phyloP scores from a whole-genome alignment of 1,284 basidiomycete species.

The Volvariella surrecta region DNA sequence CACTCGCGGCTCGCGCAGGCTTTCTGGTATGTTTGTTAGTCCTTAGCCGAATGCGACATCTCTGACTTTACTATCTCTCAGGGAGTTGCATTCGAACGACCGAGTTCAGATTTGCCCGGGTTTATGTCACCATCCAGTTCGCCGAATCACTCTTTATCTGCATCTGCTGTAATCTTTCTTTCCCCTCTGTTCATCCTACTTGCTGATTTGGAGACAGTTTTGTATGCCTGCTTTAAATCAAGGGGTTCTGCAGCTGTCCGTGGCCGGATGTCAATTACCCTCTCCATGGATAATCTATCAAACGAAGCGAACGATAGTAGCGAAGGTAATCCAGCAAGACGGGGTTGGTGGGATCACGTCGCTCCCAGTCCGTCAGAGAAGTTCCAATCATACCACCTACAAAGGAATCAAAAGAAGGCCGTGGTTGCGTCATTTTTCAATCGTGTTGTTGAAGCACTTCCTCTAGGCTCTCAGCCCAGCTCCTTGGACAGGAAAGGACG shows the following conservation, averaged over 20 bases:
- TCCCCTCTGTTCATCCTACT: not conserved
- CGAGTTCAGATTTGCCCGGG: conserved; percentile 30
- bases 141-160: conserved; percentile 49
- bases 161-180: conserved; percentile 44
- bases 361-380: not conserved
- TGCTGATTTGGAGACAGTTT: conserved; percentile 27
- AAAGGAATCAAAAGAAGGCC: too few relatives aligned
- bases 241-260: conserved; percentile 40
- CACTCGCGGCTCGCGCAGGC: conserved; percentile 28
- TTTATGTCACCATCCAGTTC: conserved; percentile 42
- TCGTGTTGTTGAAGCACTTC: too few relatives aligned
- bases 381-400: too few relatives aligned
- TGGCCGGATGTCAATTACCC: conserved; percentile 46
- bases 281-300: conserved; percentile 33
- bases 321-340: not conserved
- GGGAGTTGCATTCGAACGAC: conserved; percentile 29
- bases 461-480: too few relatives aligned
- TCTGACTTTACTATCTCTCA: conserved; percentile 9
- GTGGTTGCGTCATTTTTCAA: too few relatives aligned
- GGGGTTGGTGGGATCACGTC: not conserved
- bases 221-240: conserved; percentile 49
- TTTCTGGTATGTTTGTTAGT: conserved; percentile 31
- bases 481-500: too few relatives aligned
- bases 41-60: conserved; percentile 1
- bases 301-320: too few relatives aligned